Base-by-base conservation (phyloP, 73 alveolate genomes). In the Symbiodinium natans region DNA sequence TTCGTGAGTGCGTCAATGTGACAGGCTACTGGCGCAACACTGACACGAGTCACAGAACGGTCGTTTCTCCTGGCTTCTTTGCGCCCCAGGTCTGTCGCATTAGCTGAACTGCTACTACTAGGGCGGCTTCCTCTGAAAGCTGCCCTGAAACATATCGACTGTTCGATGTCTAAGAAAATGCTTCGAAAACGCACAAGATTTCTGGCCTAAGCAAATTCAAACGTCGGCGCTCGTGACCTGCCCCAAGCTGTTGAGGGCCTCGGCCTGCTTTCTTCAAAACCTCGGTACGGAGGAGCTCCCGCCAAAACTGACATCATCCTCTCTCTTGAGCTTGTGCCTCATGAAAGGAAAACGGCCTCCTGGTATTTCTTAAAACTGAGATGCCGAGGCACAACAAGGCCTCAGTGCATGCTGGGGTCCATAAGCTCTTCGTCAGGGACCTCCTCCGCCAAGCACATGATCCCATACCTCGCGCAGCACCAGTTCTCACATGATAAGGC, bases 401-500 rank as follows among this genome's bases (percentile, higher is more conserved):
- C 80, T 63, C 84, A 74, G 25, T 74, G 84, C 84, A 33, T 74
- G 46, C 43, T 43, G 23, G 84, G 43, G 42, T 74, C 84, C 84
- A 74, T 4, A 9, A 90, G 80, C 88, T 90, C 96, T n/a, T 90
- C 88, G 36, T 90, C 96, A 6, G 96, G 96, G 23, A 90, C 87
- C 75, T 90, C 96, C 63, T 90, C 96, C 7, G 48, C 36, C 87
- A 90, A 63, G 87, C 96, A 90, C 23, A 71, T 84, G n/a, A 90
- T n/a, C 88, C 96, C 96, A 41, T 90, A 90, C 96, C 96, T 89
- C 73, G 68, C 68, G n/a, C n/a, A n/a, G n/a, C n/a, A n/a, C n/a
- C n/a, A 13, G 48, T 15, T 75, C 33, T n/a, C n/a, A n/a, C n/a
- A n/a, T n/a, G n/a, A n/a, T n/a, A n/a, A n/a, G n/a, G n/a, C n/a